These are phyloP conservation scores for Tubosaeta brunneosetosa DNA, from an alignment of 768 basidiomycete species.

Conservation along the genomic window DNA sequence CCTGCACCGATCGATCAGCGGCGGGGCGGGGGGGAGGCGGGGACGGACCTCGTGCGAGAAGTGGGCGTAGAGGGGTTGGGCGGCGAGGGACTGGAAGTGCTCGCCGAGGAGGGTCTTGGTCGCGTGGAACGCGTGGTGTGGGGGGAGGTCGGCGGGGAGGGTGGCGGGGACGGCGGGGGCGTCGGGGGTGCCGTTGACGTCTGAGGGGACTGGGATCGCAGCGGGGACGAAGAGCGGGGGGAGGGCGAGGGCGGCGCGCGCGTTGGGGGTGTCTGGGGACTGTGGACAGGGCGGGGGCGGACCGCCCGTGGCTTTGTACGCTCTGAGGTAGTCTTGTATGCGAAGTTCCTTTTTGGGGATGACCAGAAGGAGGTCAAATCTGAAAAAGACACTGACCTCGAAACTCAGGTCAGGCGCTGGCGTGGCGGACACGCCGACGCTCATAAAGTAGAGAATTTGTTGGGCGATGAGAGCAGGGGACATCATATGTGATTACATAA, in stretches of 20 bases:
- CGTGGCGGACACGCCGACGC: constrained; percentile 17
- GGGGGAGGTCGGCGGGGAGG: constrained; percentile 14
- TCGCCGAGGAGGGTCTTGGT: constrained; percentile 20
- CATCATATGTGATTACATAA: constrained; percentile 14
- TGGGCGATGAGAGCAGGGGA: constrained; percentile 4
- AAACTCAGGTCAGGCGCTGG: constrained; percentile 20
- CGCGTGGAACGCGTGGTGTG: constrained; percentile 25
- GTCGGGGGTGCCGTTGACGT: background rate
- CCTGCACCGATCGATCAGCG: constrained; percentile 27
- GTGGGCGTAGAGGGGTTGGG: constrained; percentile 31
- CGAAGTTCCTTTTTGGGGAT: constrained; percentile 45
- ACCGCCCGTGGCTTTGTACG: constrained; percentile 42
- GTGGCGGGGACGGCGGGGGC: constrained; percentile 2
- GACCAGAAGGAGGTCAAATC: background rate
- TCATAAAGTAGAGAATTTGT: constrained; percentile 26
- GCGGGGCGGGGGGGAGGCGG: background rate
- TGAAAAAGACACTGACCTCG: constrained; percentile 20
- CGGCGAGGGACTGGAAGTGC: constrained; percentile 36
- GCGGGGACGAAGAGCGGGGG: constrained; percentile 50
- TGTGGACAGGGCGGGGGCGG: constrained; percentile 48
- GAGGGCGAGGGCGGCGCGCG: constrained; percentile 43
- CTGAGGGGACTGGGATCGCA: constrained; percentile 15
- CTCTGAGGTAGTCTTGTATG: constrained; percentile 47
- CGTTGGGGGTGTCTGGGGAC: constrained; percentile 40
- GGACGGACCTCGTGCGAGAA: constrained; percentile 43